Base-by-base conservation (phyloP, 2,329 filamentous ascomycete genomes). In the Calonectria honghensis region DNA sequence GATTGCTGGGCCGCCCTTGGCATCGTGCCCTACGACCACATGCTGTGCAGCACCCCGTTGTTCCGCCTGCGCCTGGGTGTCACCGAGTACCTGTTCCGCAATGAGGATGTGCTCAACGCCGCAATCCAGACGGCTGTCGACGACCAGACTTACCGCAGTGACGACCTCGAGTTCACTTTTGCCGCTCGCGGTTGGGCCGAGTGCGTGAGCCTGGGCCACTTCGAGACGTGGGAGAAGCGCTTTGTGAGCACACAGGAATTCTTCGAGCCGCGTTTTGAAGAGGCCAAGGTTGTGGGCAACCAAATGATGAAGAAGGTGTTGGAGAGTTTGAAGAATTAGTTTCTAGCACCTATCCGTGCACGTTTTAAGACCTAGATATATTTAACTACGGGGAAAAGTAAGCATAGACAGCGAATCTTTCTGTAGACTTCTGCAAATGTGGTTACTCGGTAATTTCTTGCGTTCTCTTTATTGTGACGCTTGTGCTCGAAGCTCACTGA, bases 21-120 rank as follows among this genome's bases (percentile, higher is more conserved):
- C 41, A 99, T 98, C 81, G 94, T 97, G 63, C 97, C 97, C 0
- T 99, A 99, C 85, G 96, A 99, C 85, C 97, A 99, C 88, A 99
- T 99, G 96, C 97, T 99, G 79, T 99, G 97, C 88, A 98, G 96
- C 69, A 99, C 97, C 50, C 97, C 97, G 87, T 91, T 98, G 61
- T 99, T 99, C 88, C 94, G 97, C 66, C 92, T 99, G 77, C 98
- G 97, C 92, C 91, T 99, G 41, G 97, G 97, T 72, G 97, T 98
- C n/a, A 96, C 96, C 1, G 97, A 99, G 86, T 96, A 98, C 83
- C 89, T 99, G 48, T 99, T 98, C 88, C 93, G 96, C 77, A 96
- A 96, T 81, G 90, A 91, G 24, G 91, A 91, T 3, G 88, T 98
- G 68, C 91, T 99, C 18, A 94, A 98, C 66, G 95, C 97, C 83